phyloP scores from a whole-genome alignment of 2,329 filamentous ascomycete genomes.

The Beauveria brongniartii region DNA sequence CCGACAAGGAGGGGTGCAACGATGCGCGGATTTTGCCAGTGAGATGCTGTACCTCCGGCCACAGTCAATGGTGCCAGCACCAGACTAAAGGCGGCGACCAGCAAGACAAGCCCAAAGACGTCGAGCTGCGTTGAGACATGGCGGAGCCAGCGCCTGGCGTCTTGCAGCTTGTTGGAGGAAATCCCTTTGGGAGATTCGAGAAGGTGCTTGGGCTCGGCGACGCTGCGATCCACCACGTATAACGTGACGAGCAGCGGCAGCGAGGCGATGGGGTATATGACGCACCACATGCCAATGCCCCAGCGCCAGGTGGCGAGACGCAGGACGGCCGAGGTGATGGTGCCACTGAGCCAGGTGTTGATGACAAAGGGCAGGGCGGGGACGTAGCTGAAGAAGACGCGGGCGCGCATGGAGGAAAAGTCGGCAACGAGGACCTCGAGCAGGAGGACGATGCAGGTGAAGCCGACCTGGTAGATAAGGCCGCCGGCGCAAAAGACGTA shows the following conservation, averaged over 20 bases:
- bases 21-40: slow-evolving; percentile 44
- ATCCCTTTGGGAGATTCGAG: neutral
- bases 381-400: slow-evolving; percentile 55
- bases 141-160: neutral
- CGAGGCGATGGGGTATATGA: slow-evolving; percentile 50
- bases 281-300: slow-evolving; percentile 57
- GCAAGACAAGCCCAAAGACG: slow-evolving; percentile 37
- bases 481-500: slow-evolving; percentile 44
- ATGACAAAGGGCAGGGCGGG: slow-evolving; percentile 50
- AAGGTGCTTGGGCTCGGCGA: neutral
- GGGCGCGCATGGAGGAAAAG: slow-evolving; percentile 49
- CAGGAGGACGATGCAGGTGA: slow-evolving; percentile 47
- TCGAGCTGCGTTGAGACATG: slow-evolving; percentile 52
- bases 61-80: slow-evolving; percentile 45
- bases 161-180: neutral
- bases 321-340: slow-evolving; percentile 44
- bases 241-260: slow-evolving; percentile 44
- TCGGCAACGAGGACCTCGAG: slow-evolving; percentile 55
- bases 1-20: slow-evolving; percentile 44
- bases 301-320: slow-evolving; percentile 46
- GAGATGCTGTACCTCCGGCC: slow-evolving; percentile 37
- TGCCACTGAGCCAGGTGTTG: slow-evolving; percentile 57
- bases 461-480: slow-evolving; percentile 51
- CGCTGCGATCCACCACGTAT: slow-evolving; percentile 24
- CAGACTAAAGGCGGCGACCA: slow-evolving; percentile 38